A percentile compares a stretch with the other conserved stretches of the same genome.
Evolutionary conservation across 495 filamentous ascomycete genomes (phyloP).

Genomic region (Penicillium robsamsonii): DNA sequence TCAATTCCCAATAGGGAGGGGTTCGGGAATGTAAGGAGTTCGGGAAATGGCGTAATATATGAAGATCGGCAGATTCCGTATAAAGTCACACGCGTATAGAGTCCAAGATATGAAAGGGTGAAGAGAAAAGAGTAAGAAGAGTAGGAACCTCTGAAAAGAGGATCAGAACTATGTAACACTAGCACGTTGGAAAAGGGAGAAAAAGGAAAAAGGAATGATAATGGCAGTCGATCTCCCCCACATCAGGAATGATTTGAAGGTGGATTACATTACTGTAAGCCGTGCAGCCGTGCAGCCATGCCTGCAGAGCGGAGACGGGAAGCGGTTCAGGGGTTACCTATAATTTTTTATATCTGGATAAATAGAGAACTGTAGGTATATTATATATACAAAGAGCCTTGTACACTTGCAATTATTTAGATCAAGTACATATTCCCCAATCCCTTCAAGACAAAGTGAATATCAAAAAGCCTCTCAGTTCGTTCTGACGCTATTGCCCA

Average conservation of each 20-base stretch:
- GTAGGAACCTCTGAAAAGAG: not conserved
- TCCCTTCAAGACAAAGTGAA: not conserved
- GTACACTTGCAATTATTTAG: too few relatives aligned
- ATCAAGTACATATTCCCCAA: too few relatives aligned
- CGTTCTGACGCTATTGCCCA: not conserved
- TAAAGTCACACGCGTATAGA: slow-evolving; percentile 1
- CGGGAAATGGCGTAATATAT: slow-evolving; percentile 18
- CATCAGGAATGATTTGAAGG: slow-evolving; percentile 22
- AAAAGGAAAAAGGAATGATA: slow-evolving; percentile 5
- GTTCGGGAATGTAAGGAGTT: slow-evolving; percentile 24
- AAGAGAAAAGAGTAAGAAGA: not conserved
- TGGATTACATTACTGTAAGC: slow-evolving; percentile 1
- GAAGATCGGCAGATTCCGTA: slow-evolving; percentile 24
- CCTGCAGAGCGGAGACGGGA: slow-evolving; percentile 25
- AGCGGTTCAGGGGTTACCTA: slow-evolving; percentile 31
- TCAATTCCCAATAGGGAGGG: slow-evolving; percentile 13
- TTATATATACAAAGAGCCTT: too few relatives aligned
- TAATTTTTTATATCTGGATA: not conserved
- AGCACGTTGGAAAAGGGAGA: not conserved
- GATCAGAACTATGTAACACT: not conserved
- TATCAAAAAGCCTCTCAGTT: slow-evolving; percentile 2
- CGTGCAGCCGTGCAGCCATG: slow-evolving; percentile 8
- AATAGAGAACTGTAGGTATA: not conserved
- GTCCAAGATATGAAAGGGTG: not conserved
- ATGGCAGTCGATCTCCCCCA: slow-evolving; percentile 27